Evolutionary conservation across 345 rosid genomes (phyloP).

Genomic region (Populus nigra): DNA sequence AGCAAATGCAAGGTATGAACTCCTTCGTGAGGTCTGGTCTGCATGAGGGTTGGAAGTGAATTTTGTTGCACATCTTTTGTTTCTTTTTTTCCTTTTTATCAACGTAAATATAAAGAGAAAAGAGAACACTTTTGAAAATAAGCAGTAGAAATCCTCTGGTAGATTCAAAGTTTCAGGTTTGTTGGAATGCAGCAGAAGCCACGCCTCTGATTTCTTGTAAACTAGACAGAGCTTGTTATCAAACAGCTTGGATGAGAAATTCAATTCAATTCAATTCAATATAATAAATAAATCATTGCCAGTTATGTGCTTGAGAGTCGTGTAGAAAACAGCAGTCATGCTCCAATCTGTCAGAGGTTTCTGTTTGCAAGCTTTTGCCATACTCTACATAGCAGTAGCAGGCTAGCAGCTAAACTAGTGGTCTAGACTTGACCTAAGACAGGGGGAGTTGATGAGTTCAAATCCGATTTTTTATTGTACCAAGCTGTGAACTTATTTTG

Average conservation of each 20-base stretch:
- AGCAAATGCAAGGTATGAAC: slow-evolving; percentile 64
- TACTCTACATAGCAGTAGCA: not conserved
- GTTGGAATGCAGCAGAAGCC: slow-evolving; percentile 5
- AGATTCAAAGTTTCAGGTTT: slow-evolving; percentile 9
- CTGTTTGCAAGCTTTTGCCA: not conserved
- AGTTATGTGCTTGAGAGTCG: not conserved
- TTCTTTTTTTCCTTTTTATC: not conserved
- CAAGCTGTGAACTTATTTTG: no score
- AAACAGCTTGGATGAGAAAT: not conserved
- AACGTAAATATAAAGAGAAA: slow-evolving; percentile 3
- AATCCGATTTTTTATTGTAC: no score
- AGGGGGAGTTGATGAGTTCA: no score
- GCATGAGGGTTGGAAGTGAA: slow-evolving; percentile 18
- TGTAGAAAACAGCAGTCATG: not conserved
- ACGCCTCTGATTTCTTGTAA: slow-evolving; percentile 13
- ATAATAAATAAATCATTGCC: not conserved
- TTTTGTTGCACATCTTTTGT: slow-evolving; percentile 7
- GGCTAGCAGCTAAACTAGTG: not conserved
- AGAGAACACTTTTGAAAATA: not conserved
- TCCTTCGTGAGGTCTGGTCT: slow-evolving; percentile 86
- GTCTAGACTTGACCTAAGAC: not conserved
- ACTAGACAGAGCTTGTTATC: not conserved
- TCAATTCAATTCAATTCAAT: no score
- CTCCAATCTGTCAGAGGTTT: not conserved
- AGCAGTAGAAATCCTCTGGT: not conserved